Conservation (phyloP, 2,329 filamentous ascomycete genomes). For the Xylaria sp. region DNA sequence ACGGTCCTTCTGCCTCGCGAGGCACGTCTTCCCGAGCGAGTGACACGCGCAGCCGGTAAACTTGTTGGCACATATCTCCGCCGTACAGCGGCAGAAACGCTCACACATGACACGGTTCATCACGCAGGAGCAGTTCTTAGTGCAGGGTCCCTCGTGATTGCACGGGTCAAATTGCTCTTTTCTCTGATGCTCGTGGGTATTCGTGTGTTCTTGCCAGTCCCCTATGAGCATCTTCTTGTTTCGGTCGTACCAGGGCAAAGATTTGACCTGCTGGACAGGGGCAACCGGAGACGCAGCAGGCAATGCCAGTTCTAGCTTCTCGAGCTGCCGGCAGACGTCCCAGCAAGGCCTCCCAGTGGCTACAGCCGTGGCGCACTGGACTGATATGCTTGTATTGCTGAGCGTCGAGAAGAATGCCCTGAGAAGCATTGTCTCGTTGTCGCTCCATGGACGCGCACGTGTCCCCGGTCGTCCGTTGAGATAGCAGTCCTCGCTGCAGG, state of each 20-base stretch:
- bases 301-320: constrained; percentile 42
- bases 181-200: constrained; percentile 57
- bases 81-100: constrained; percentile 68
- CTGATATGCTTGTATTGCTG: constrained; percentile 45
- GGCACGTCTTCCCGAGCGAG: constrained; percentile 60
- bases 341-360: constrained; percentile 56
- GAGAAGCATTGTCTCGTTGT: constrained; percentile 52
- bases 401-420: constrained; percentile 50
- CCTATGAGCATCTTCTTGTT: constrained; percentile 56
- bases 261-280: constrained; percentile 44
- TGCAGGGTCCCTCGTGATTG: constrained; percentile 70
- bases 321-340: constrained; percentile 51
- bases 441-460: constrained; percentile 48
- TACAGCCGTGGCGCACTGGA: constrained; percentile 54
- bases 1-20: constrained; percentile 57
- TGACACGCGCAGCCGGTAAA: constrained; percentile 71
- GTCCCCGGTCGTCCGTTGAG: constrained; percentile 38
- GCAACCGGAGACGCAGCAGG: constrained; percentile 34
- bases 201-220: constrained; percentile 59
- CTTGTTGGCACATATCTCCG: constrained; percentile 61
- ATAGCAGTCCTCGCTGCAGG: constrained; percentile 47
- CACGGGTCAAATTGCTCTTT: constrained; percentile 67
- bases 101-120: constrained; percentile 67
- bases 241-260: constrained; percentile 59
- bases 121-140: constrained; percentile 65